phyloP scores from a whole-genome alignment of 2,329 filamentous ascomycete genomes.

The Sclerotinia subarctica region DNA sequence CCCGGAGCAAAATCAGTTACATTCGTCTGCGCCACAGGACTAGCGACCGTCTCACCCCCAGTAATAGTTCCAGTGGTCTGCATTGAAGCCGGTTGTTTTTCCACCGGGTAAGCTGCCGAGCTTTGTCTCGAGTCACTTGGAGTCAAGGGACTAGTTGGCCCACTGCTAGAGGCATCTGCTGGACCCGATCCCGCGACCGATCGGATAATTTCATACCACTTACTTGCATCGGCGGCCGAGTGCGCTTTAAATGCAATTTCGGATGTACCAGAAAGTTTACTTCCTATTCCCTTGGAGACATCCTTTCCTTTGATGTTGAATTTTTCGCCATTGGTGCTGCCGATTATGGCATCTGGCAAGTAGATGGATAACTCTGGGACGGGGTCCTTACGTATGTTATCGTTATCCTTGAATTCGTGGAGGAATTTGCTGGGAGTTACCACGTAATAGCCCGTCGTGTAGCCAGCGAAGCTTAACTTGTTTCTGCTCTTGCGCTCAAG shows the following conservation, averaged over 20 bases:
- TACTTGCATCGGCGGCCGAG: slow-evolving; percentile 72
- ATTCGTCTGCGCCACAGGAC: slow-evolving; percentile 23
- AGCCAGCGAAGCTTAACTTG: slow-evolving; percentile 71
- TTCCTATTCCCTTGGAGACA: slow-evolving; percentile 72
- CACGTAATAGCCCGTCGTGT: slow-evolving; percentile 81
- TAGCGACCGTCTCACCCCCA: slow-evolving; percentile 30
- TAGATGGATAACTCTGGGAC: slow-evolving; percentile 85
- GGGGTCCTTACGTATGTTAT: slow-evolving; percentile 67
- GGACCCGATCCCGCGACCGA: slow-evolving; percentile 29
- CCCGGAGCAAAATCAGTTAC: not conserved
- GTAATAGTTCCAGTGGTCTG: slow-evolving; percentile 32
- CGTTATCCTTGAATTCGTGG: slow-evolving; percentile 94
- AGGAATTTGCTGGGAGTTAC: slow-evolving; percentile 84
- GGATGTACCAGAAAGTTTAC: slow-evolving; percentile 73
- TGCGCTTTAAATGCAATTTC: slow-evolving; percentile 88
- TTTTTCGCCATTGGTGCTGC: slow-evolving; percentile 69
- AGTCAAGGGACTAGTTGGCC: slow-evolving; percentile 29
- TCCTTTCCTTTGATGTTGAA: slow-evolving; percentile 97
- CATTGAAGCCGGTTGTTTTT: slow-evolving; percentile 27
- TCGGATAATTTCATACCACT: slow-evolving; percentile 75
- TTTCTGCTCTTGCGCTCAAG: slow-evolving; percentile 90
- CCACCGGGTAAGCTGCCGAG: slow-evolving; percentile 22
- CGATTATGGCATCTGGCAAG: slow-evolving; percentile 83
- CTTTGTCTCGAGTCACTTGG: slow-evolving; percentile 26
- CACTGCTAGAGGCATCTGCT: slow-evolving; percentile 23